These are phyloP conservation scores for Parietaria judaica DNA, from an alignment of 306 rosid species.

Conservation along the genomic window DNA sequence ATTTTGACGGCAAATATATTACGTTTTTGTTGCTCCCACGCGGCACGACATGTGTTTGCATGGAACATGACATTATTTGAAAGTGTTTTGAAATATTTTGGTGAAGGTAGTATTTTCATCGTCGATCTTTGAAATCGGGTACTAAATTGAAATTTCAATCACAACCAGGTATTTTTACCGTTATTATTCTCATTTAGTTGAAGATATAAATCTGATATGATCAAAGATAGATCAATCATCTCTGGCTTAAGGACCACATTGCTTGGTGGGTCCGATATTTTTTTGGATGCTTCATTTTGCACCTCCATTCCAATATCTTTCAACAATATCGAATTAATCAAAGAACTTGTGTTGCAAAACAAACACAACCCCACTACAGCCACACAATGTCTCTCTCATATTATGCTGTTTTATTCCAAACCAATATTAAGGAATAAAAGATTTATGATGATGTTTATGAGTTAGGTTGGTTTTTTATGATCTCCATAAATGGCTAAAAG, in stretches of 20 bases:
- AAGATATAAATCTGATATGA: background rate
- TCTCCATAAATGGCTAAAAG: background rate
- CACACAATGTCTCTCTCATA: slow-evolving; percentile 8
- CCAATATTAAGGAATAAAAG: background rate
- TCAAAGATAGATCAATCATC: background rate
- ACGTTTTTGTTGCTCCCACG: no score
- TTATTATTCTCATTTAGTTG: background rate
- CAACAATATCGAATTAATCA: slow-evolving; percentile 17
- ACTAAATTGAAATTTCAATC: no score
- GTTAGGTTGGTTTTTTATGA: background rate
- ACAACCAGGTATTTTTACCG: background rate
- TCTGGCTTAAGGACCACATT: slow-evolving; percentile 16
- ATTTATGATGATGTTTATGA: background rate
- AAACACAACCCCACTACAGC: background rate
- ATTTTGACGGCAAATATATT: no score
- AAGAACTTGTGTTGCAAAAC: slow-evolving; percentile 11
- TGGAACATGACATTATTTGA: no score
- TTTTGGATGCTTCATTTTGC: background rate
- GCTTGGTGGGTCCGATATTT: background rate
- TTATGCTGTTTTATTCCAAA: slow-evolving; percentile 2
- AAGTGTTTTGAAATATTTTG: no score
- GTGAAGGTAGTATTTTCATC: no score
- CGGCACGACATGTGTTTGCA: no score
- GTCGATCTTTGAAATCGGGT: no score
- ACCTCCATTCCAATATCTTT: background rate